Conservation (phyloP, 2,329 filamentous ascomycete species). For the Colletotrichum musicola region DNA sequence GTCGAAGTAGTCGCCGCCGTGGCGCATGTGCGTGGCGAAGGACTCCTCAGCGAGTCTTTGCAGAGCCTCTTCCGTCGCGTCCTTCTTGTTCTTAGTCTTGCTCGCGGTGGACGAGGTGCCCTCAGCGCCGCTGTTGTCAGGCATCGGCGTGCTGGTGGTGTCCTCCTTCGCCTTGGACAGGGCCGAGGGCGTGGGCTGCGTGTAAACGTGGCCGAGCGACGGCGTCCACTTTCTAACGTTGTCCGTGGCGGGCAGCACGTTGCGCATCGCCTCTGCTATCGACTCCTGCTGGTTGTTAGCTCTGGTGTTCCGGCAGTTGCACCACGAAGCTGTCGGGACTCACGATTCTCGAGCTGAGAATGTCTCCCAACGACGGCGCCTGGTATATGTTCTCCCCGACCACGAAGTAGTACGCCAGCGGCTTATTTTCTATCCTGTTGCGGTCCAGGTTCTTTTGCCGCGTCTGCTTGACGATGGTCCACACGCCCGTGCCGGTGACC, state of each 20-base stretch:
- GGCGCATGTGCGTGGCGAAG: constrained; percentile 67
- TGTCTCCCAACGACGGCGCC: constrained; percentile 71
- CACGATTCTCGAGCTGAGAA: constrained; percentile 71
- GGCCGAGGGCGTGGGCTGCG: constrained; percentile 48
- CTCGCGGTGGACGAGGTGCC: constrained; percentile 41
- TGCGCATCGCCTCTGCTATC: constrained; percentile 58
- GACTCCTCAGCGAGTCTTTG: constrained; percentile 69
- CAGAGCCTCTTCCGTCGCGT: constrained; percentile 54
- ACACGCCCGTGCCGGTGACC: constrained; percentile 74
- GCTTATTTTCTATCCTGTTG: constrained; percentile 68
- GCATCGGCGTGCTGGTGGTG: constrained; percentile 57
- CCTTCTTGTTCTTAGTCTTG: constrained; percentile 49
- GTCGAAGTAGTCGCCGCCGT: constrained; percentile 75
- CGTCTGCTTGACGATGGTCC: constrained; percentile 78
- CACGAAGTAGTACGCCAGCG: constrained; percentile 73
- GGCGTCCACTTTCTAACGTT: constrained; percentile 67
- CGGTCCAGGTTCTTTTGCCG: constrained; percentile 67
- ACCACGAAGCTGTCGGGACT: constrained; percentile 38
- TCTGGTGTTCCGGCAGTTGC: not conserved
- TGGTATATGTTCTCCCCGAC: constrained; percentile 76
- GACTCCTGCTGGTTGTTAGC: constrained; percentile 33
- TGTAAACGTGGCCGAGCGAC: constrained; percentile 65
- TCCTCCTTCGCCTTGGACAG: constrained; percentile 42
- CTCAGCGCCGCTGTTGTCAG: constrained; percentile 48
- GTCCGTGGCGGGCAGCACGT: constrained; percentile 64